Evolutionary conservation across 768 basidiomycete genomes (phyloP), one percentile per base, ranked within the genome.

Genomic region (Peribolospora kevripleyi): DNA sequence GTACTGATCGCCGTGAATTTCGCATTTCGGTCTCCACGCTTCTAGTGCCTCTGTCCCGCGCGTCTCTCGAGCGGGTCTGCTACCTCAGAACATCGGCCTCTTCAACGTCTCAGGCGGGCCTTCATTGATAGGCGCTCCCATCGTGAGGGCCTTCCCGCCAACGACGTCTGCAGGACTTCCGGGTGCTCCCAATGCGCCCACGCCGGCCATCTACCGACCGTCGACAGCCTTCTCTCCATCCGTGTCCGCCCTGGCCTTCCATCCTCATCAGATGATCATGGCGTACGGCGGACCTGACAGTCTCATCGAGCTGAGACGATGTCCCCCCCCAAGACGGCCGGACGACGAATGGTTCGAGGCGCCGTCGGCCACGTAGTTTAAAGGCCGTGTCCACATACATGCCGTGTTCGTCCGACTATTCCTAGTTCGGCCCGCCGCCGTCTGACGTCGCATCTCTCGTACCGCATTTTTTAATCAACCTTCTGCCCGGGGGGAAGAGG

Each of bases 241-340:
- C 43, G 58, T 60, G 55, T 78, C 76, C 48, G 78, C 80, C 40
- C 68, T 86, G 51, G 71, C 74, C 2, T 88, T 87, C 73, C 85
- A 88, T 64, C 84, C 85, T 9, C 73, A 76, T 58, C 82, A 88
- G 66, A 86, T 87, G 85, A 65, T 87, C 2, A 52, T 64, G n/a
- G 63, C 9, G 9, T 46, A 46, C 14, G 46, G 9, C 46, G 14
- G 46, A 14, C 46, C 14, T 14, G 14, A 46, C 25, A 25, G 25
- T 25, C 25, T 25, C 25, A 25, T 25, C 25, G 25, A 25, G 25
- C 25, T 25, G 25, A 25, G 25, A 25, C 25, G 25, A 25, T 25
- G 25, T 25, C 25, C 25, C 25, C 25, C 25, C 25, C 25, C 25
- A 25, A 25, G 25, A 25, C 25, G 25, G 25, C 25, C 25, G 25